These are phyloP conservation scores for Saccharum officinarum DNA, from an alignment of 176 grass and related monocot genomes.

Conservation along the genomic window DNA sequence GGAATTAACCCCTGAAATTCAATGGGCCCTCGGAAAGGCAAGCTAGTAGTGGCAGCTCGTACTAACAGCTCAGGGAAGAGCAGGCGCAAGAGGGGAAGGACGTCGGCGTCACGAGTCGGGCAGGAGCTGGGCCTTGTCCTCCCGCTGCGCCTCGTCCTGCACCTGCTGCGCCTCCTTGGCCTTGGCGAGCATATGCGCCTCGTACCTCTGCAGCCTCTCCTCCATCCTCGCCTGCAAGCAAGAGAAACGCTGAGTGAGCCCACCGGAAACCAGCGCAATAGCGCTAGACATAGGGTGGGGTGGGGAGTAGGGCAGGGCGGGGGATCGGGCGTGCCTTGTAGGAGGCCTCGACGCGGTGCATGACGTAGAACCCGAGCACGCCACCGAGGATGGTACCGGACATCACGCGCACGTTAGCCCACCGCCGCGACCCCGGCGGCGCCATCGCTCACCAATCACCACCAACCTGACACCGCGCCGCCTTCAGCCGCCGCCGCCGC, in stretches of 20 bases:
- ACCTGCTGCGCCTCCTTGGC: conserved; percentile 43
- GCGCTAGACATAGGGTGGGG: not conserved
- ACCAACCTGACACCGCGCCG: not conserved
- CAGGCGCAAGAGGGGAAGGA: not conserved
- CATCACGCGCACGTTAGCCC: conserved; percentile 73
- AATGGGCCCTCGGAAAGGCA: not conserved
- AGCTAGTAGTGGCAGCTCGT: not conserved
- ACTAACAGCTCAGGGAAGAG: conserved; percentile 22
- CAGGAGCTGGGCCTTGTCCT: conserved; percentile 57
- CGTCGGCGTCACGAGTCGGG: conserved; percentile 50
- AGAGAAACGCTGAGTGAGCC: not conserved
- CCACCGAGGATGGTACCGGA: conserved; percentile 80
- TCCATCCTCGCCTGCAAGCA: conserved; percentile 79
- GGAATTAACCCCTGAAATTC: not conserved
- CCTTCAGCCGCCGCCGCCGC: not conserved
- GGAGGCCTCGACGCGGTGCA: conserved; percentile 77
- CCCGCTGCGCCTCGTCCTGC: conserved; percentile 35
- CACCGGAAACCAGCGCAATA: not conserved
- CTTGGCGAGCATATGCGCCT: conserved; percentile 64
- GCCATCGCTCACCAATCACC: conserved; percentile 13
- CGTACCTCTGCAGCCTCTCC: conserved; percentile 69
- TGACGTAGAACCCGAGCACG: conserved; percentile 76
- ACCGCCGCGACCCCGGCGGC: conserved; percentile 49
- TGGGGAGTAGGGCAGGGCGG: too few relatives aligned
- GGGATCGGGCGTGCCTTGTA: conserved; percentile 61